These are phyloP conservation scores for Candida methanosorbosa DNA, from an alignment of 805 yeast genomes.

Conservation along the genomic window DNA sequence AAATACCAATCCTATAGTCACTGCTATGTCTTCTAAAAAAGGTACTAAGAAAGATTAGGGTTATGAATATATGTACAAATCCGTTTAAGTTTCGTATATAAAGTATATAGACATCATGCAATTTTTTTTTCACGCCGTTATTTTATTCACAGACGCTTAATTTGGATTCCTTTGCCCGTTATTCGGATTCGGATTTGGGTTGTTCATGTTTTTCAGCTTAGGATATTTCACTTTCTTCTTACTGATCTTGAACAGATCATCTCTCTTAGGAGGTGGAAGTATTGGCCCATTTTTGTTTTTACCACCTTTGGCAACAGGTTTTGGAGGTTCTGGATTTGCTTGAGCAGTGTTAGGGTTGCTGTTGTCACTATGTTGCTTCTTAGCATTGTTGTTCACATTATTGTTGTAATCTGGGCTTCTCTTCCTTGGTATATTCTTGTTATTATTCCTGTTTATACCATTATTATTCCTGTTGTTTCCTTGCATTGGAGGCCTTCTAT, in stretches of 20 bases:
- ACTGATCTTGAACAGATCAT: constrained; percentile 13
- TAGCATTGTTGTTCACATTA: not conserved
- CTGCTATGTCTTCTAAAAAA: constrained; percentile 6
- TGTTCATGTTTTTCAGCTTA: constrained; percentile 5
- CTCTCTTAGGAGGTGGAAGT: not conserved
- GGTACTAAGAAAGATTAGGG: constrained; percentile 21
- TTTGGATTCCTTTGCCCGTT: too few relatives aligned
- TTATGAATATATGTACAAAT: not conserved
- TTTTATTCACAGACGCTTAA: too few relatives aligned
- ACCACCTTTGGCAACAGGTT: not conserved
- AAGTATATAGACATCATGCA: not conserved
- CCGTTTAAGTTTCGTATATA: not conserved
- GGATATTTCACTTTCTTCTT: constrained; percentile 6
- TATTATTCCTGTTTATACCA: not conserved
- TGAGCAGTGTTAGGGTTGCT: not conserved
- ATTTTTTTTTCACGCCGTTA: not conserved
- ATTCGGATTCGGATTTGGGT: too few relatives aligned
- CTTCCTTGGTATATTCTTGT: not conserved
- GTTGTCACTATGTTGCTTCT: not conserved
- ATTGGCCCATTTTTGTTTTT: not conserved
- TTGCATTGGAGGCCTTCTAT: too few relatives aligned
- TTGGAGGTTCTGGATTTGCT: not conserved
- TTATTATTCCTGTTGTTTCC: not conserved
- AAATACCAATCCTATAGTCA: constrained; percentile 2
- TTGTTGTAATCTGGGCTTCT: not conserved